These are phyloP conservation scores for Sporothrix pseudoabietina DNA, from an alignment of 2,329 filamentous ascomycete genomes.

Conservation along the genomic window DNA sequence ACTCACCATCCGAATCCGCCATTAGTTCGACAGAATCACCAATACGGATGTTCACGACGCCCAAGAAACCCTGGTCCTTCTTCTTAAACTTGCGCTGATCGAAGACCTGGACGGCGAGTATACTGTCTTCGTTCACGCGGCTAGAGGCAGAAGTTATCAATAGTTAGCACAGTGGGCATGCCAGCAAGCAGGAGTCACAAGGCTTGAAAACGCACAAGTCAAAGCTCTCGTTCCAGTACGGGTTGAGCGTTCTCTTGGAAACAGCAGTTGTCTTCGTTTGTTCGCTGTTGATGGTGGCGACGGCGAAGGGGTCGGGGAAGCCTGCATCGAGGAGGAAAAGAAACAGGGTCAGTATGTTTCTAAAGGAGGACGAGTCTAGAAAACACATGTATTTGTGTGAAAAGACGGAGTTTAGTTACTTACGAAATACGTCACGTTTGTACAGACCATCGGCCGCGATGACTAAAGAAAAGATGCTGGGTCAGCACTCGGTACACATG, in stretches of 20 bases:
- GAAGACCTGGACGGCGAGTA: constrained; percentile 96
- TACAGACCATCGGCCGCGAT: constrained; percentile 98
- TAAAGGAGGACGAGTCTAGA: background rate
- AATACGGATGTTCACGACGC: constrained; percentile 95
- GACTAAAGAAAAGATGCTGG: constrained; percentile 58
- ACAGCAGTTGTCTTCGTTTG: constrained; percentile 98
- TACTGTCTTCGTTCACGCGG: constrained; percentile 89
- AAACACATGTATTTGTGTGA: background rate
- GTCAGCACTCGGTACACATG: background rate
- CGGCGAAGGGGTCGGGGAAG: constrained; percentile 96
- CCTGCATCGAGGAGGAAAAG: constrained; percentile 55
- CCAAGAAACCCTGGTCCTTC: constrained; percentile 98
- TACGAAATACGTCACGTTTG: constrained; percentile 99
- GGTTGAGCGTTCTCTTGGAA: constrained; percentile 95
- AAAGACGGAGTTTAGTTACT: constrained; percentile 44
- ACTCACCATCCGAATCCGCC: constrained; percentile 80
- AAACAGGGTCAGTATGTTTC: background rate
- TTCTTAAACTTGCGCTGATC: constrained; percentile 99
- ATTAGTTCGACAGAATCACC: constrained; percentile 92
- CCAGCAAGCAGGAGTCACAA: constrained; percentile 18
- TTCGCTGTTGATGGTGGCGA: constrained; percentile 95
- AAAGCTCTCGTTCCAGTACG: constrained; percentile 99
- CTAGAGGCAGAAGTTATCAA: constrained; percentile 50
- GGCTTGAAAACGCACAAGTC: constrained; percentile 71
- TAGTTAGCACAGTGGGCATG: constrained; percentile 33